Conservation (phyloP, 1,139 yeast species). For the Blastobotrys proliferans region DNA sequence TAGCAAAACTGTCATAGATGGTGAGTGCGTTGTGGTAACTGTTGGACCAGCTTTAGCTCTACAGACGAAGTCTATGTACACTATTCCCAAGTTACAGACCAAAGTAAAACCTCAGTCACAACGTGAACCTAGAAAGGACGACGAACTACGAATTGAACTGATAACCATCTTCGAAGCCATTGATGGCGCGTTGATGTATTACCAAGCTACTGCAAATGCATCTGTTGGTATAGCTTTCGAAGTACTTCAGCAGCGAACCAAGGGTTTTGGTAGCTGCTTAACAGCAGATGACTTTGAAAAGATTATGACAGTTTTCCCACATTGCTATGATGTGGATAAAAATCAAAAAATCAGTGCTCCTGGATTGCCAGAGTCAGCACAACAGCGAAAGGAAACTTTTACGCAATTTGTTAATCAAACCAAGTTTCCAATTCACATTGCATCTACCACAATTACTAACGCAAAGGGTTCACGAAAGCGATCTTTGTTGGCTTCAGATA, state of each 20-base stretch:
- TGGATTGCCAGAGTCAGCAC: neutral
- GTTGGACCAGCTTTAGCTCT: conserved; percentile 1
- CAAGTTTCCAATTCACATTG: conserved; percentile 3
- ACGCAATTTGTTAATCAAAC: neutral
- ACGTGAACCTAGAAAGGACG: conserved; percentile 1
- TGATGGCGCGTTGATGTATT: conserved; percentile 24
- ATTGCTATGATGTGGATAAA: conserved; percentile 12
- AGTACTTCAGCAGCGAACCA: conserved; percentile 20
- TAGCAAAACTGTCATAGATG: neutral
- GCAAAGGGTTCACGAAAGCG: too few relatives aligned
- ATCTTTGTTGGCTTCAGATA: conserved; percentile 13
- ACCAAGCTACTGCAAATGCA: conserved; percentile 20
- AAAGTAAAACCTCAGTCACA: neutral
- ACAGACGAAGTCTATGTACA: conserved; percentile 1
- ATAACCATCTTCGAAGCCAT: conserved; percentile 20
- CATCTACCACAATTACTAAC: conserved; percentile 5
- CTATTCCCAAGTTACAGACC: neutral
- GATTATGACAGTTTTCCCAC: conserved; percentile 29
- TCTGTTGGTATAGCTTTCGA: conserved; percentile 20
- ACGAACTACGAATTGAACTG: conserved; percentile 6
- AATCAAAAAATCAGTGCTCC: neutral
- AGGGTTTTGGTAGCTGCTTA: conserved; percentile 23
- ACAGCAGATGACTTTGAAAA: conserved; percentile 24
- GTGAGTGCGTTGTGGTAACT: neutral
- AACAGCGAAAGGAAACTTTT: neutral